Base-by-base conservation (phyloP, 129 eudicot species). In the Sambucus nigra region DNA sequence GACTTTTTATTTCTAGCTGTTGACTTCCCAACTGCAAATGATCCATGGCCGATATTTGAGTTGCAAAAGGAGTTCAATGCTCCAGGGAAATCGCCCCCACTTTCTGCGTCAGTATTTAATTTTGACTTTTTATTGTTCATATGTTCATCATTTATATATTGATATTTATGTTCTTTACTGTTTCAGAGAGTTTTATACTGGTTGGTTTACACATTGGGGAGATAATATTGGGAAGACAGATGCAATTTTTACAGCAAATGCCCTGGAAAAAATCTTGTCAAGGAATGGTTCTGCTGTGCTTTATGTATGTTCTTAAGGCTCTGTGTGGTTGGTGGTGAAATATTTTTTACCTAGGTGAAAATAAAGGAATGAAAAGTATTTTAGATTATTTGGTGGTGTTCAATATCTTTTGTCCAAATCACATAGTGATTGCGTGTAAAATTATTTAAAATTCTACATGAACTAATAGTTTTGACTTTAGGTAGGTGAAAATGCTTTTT, bases 171-270 rank as follows among this genome's bases (percentile, higher is more conserved):
- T 7, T 20, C 13, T 51, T 53, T 49, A 18, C 14, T 57, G 24
- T 61, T 73, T 45, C 76, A 89, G 97, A 19, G 97, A 89, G 39
- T 89, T 89, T 59, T 89, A 89, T 60, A 84, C 97, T 4, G 95
- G 97, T 51, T 89, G 97, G 97, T 95, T 89, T 55, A 84, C 97
- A 51, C 97, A 89, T 54, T 84, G 97, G 97, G 95, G 88, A 55
- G 97, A 89, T 70, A 59, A 67, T 48, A 73, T 75, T 40, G 95
- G 88, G 45, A 82, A 59, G n/a, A 84, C 97, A 4, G 88, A 72
- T 67, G 97, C 97, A 42, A 26, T 61, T 54, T 79, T 63, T 71
- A 89, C 95, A 14, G 97, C 97, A 70, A 53, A 82, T 44, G 76
- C 74, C 24, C 76, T 89, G 50, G 83, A 74, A 64, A 67, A 74